phyloP scores from a whole-genome alignment of 176 grass and related monocot species.

The Oryza nivara region DNA sequence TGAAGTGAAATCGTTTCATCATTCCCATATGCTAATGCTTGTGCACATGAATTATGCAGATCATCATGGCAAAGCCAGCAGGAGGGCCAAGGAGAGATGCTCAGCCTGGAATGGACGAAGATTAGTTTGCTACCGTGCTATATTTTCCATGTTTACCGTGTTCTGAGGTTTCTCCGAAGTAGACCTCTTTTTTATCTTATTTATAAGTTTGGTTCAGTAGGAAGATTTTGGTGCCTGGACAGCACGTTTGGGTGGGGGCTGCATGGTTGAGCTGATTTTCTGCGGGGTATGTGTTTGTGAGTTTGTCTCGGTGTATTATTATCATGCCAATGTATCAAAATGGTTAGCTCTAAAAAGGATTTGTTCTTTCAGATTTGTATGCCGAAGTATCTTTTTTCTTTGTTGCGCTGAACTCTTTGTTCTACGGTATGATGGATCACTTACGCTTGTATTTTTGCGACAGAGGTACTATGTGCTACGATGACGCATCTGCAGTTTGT shows the following conservation, averaged over 20 bases:
- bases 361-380: background rate
- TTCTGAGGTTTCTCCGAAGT: background rate
- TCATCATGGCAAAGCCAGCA: slow-evolving; percentile 93
- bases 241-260: background rate
- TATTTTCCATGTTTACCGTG: slow-evolving; percentile 22
- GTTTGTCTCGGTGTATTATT: background rate
- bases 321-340: background rate
- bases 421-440: too few species aligned
- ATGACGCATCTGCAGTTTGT: too few species aligned
- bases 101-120: slow-evolving; percentile 74
- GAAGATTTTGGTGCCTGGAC: slow-evolving; percentile 34
- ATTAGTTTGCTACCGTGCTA: slow-evolving; percentile 48
- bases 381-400: background rate
- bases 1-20: background rate
- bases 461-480: too few species aligned
- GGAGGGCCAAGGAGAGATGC: slow-evolving; percentile 74
- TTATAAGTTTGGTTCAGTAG: slow-evolving; percentile 46
- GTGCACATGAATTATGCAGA: slow-evolving; percentile 42
- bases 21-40: background rate
- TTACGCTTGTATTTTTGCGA: too few species aligned
- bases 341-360: background rate
- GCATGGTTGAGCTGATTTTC: background rate
- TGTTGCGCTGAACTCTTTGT: background rate
- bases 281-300: background rate
- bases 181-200: slow-evolving; percentile 17